Percentiles rank a stretch among this genome's conserved stretches.
These are phyloP conservation scores for Phytopythium litorale DNA, from an alignment of 352 stramenopile genomes.

Conservation along the genomic window DNA sequence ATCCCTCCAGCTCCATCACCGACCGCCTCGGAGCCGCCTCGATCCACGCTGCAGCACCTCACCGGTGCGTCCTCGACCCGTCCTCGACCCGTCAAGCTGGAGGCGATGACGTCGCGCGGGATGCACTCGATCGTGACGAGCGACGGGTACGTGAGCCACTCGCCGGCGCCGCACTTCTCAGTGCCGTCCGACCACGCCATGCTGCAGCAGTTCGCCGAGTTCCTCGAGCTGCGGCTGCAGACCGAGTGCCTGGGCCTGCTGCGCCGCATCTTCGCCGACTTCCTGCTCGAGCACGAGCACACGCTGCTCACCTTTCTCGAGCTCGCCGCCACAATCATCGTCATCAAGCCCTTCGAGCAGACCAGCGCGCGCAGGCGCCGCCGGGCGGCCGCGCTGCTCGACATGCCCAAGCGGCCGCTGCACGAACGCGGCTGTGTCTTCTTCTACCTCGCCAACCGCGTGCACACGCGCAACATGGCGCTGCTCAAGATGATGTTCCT, in stretches of 20 bases:
- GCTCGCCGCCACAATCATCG: constrained; percentile 29
- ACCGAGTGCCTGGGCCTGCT: constrained; percentile 44
- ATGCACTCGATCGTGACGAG: constrained; percentile 21
- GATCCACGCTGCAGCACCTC: no score
- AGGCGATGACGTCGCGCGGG: background rate
- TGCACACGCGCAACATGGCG: constrained; percentile 35
- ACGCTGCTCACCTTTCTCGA: constrained; percentile 38
- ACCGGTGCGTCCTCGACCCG: no score
- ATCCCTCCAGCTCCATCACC: background rate
- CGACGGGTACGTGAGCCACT: constrained; percentile 27
- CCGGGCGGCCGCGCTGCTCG: constrained; percentile 22
- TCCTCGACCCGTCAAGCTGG: no score
- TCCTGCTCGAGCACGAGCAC: constrained; percentile 40
- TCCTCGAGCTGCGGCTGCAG: constrained; percentile 43
- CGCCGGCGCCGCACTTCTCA: constrained; percentile 17
- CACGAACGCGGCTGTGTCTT: constrained; percentile 25
- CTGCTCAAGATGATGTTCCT: constrained; percentile 36
- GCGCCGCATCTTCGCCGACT: constrained; percentile 53
- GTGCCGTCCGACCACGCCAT: constrained; percentile 28
- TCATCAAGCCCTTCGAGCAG: constrained; percentile 30
- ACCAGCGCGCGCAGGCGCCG: constrained; percentile 2
- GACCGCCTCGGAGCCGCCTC: no score
- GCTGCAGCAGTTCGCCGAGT: constrained; percentile 50
- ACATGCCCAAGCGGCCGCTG: constrained; percentile 22
- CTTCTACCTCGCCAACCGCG: constrained; percentile 28